These are phyloP conservation scores for Pueraria montana DNA, from an alignment of 306 rosid genomes.

Conservation along the genomic window DNA sequence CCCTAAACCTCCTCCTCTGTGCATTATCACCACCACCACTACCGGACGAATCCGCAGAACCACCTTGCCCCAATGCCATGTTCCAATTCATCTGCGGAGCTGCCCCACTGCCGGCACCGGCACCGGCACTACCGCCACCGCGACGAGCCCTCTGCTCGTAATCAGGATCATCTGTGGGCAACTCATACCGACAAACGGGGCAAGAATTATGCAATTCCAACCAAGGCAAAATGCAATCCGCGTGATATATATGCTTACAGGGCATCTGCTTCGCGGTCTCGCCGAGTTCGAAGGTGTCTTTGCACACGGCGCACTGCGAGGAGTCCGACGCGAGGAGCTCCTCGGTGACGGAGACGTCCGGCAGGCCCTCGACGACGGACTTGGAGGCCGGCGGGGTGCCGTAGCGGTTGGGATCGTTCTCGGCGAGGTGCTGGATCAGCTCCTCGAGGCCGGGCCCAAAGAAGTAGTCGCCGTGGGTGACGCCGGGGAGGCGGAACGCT, in stretches of 20 bases:
- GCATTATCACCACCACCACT: constrained; percentile 37
- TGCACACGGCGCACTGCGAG: constrained; percentile 92
- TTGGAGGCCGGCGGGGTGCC: constrained; percentile 93
- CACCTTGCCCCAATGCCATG: constrained; percentile 33
- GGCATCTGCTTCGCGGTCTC: constrained; percentile 88
- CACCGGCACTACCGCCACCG: not conserved
- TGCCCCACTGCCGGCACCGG: not conserved
- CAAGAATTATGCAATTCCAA: constrained; percentile 89
- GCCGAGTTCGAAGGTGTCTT: constrained; percentile 75
- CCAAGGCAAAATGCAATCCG: constrained; percentile 90
- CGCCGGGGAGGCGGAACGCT: constrained; percentile 54
- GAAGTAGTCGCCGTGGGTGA: constrained; percentile 87
- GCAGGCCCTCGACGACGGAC: constrained; percentile 70
- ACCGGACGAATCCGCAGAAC: constrained; percentile 32
- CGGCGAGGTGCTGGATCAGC: constrained; percentile 93
- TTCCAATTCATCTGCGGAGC: not conserved
- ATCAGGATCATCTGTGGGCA: constrained; percentile 89
- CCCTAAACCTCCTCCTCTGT: constrained; percentile 71
- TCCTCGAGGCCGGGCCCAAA: constrained; percentile 95
- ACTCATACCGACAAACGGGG: constrained; percentile 92
- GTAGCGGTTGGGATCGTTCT: constrained; percentile 88
- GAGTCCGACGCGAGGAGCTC: constrained; percentile 78
- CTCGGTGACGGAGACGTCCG: constrained; percentile 61
- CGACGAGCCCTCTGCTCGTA: constrained; percentile 70
- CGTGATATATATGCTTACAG: constrained; percentile 88